Base-by-base conservation (phyloP, 2,329 filamentous ascomycete genomes). In the Canariomyces notabilis region DNA sequence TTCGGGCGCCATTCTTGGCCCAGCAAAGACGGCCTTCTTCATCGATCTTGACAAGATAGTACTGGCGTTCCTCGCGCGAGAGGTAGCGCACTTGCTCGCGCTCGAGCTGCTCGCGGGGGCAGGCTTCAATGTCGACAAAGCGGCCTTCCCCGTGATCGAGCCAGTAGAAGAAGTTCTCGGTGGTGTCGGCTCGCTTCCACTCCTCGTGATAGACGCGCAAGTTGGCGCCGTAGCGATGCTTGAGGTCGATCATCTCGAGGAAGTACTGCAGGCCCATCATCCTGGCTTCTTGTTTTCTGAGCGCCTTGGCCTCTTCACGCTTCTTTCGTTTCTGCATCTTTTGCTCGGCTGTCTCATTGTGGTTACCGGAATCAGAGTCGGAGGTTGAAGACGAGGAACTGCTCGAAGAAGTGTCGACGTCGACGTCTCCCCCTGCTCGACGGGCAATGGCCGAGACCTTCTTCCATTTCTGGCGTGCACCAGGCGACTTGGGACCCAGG, bases 111-210 rank as follows among this genome's bases (percentile, higher is more conserved):
- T 87, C 83, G 29, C 90, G 75, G 1, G 88, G 83, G 53, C 89
- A 89, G 0, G 79, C 75, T 3, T 80, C 76, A 11, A 91, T 69
- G 52, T 91, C 84, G 35, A 93, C 62, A 32, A 77, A 64, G 55
- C 72, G 80, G 0, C 90, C 90, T 39, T 83, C 83, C 5, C 90
- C 90, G 48, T 85, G 74, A 61, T 96, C 90, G 1, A 95, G 73
- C 89, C 90, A 95, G 67, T 89, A 91, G 64, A 95, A 95, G 74
- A 90, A 96, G 61, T 93, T 95, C 62, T 95, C 85, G 4, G 81
- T 78, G 0, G 88, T 91, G 21, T 86, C 73, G 1, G 80, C 72
- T 50, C 77, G 79, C 64, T 89, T 89, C 90, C 90, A 96, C 54
- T 86, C 80, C 49, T 81, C 79, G 59, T 96, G 90, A 57, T 95